phyloP scores from a whole-genome alignment of 441 rosid species.

The Erysimum cheiri region DNA sequence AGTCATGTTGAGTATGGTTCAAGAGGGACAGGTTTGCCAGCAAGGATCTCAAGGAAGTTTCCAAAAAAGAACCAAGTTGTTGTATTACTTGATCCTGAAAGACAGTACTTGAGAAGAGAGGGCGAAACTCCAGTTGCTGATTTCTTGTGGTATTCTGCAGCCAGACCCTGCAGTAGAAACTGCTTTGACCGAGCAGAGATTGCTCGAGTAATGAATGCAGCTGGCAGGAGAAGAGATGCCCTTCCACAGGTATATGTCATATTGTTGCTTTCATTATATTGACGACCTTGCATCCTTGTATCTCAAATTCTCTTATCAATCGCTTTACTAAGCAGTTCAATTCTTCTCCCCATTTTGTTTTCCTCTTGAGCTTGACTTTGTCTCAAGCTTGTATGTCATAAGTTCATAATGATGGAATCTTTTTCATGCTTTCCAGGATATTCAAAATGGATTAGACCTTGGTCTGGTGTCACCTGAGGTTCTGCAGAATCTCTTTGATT shows the following conservation, averaged over 20 bases:
- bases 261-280: conserved; percentile 15
- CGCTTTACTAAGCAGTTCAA: conserved; percentile 47
- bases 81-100: conserved; percentile 87
- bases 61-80: conserved; percentile 90
- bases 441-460: conserved; percentile 91
- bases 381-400: conserved; percentile 15
- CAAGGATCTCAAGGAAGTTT: conserved; percentile 84
- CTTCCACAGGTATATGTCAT: conserved; percentile 74
- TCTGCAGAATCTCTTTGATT: conserved; percentile 86
- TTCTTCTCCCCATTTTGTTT: conserved; percentile 65
- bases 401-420: conserved; percentile 17
- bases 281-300: conserved; percentile 7
- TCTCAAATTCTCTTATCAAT: conserved; percentile 44
- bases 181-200: conserved; percentile 98
- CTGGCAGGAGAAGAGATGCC: conserved; percentile 88
- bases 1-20: conserved; percentile 82
- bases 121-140: conserved; percentile 94
- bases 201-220: conserved; percentile 98
- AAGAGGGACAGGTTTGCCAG: conserved; percentile 87
- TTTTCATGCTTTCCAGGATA: conserved; percentile 64
- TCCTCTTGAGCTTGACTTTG: conserved; percentile 15
- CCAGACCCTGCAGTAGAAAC: conserved; percentile 93
- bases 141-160: conserved; percentile 94
- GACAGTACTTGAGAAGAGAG: conserved; percentile 82
- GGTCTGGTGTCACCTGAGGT: conserved; percentile 94